A percentile compares a stretch with the other conserved stretches of the same genome.
These are phyloP conservation scores for Verticillium tricorpus DNA, from an alignment of 2,329 filamentous ascomycete species.

Conservation along the genomic window DNA sequence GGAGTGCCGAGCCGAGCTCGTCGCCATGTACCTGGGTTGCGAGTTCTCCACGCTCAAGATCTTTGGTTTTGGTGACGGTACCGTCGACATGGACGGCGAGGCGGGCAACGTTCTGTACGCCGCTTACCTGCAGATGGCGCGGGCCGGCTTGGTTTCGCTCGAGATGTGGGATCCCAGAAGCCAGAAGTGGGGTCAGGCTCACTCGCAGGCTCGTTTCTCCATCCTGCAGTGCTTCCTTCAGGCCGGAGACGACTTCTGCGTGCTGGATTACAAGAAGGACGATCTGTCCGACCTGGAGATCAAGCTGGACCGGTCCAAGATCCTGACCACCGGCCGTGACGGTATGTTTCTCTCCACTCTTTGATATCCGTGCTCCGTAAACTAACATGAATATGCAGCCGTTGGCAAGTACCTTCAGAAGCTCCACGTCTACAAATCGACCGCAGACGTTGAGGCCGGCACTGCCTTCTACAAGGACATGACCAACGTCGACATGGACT, in stretches of 20 bases:
- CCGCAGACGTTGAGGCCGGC: constrained; percentile 76
- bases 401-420: constrained; percentile 87
- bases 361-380: not conserved
- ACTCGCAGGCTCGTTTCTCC: constrained; percentile 87
- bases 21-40: constrained; percentile 86
- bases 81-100: constrained; percentile 64
- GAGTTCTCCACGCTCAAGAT: constrained; percentile 86
- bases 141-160: constrained; percentile 80
- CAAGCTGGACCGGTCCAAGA: constrained; percentile 79
- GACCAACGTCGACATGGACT: constrained; percentile 75
- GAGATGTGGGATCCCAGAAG: constrained; percentile 94
- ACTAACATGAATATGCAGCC: constrained; percentile 36
- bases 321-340: constrained; percentile 74
- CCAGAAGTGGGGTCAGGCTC: constrained; percentile 87
- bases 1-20: constrained; percentile 90
- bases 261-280: constrained; percentile 67
- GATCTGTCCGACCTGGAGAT: constrained; percentile 80
- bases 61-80: constrained; percentile 84
- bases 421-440: constrained; percentile 87
- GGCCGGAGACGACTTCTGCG: constrained; percentile 83
- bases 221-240: constrained; percentile 82
- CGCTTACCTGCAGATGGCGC: constrained; percentile 88
- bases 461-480: constrained; percentile 77
- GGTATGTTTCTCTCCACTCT: constrained; percentile 27
- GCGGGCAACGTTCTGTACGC: constrained; percentile 86